phyloP scores from a whole-genome alignment of 768 basidiomycete species.

The Amanita phalloides region DNA sequence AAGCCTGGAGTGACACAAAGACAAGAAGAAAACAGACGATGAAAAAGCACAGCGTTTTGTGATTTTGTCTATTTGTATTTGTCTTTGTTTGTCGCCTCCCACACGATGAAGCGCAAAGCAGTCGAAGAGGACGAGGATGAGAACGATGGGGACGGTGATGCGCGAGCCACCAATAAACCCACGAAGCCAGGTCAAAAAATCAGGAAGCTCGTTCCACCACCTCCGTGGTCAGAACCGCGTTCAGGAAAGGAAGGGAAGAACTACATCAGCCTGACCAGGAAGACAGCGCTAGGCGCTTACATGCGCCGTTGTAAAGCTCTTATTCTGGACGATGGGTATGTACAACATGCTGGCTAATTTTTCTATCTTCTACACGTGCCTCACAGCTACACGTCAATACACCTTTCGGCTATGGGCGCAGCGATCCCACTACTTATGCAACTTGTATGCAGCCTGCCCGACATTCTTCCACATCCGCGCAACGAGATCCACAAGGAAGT shows the following conservation, averaged over 20 bases:
- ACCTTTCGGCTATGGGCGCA: constrained; percentile 78
- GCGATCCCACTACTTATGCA: constrained; percentile 76
- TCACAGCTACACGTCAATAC: constrained; percentile 58
- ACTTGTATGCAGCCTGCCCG: constrained; percentile 59
- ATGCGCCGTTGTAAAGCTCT: constrained; percentile 69
- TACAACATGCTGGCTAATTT: background rate
- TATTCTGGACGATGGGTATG: constrained; percentile 63
- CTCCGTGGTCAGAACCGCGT: constrained; percentile 74
- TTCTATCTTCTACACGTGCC: constrained; percentile 1
- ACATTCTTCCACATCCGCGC: constrained; percentile 53
- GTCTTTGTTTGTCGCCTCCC: constrained; percentile 11
- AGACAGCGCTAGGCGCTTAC: constrained; percentile 61
- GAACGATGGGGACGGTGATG: background rate
- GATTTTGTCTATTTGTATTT: constrained; percentile 10
- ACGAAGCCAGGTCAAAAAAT: constrained; percentile 18
- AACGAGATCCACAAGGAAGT: constrained; percentile 55
- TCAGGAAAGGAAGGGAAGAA: constrained; percentile 76
- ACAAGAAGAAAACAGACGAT: constrained; percentile 13
- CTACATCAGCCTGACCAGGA: constrained; percentile 69
- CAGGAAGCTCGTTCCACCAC: constrained; percentile 59
- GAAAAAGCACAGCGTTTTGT: background rate
- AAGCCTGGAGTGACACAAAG: constrained; percentile 13
- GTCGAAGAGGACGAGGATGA: constrained; percentile 14
- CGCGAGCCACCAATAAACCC: background rate
- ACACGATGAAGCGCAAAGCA: constrained; percentile 25